phyloP scores from a whole-genome alignment of 176 grass and related monocot species.

The Calamus simplicifolius region DNA sequence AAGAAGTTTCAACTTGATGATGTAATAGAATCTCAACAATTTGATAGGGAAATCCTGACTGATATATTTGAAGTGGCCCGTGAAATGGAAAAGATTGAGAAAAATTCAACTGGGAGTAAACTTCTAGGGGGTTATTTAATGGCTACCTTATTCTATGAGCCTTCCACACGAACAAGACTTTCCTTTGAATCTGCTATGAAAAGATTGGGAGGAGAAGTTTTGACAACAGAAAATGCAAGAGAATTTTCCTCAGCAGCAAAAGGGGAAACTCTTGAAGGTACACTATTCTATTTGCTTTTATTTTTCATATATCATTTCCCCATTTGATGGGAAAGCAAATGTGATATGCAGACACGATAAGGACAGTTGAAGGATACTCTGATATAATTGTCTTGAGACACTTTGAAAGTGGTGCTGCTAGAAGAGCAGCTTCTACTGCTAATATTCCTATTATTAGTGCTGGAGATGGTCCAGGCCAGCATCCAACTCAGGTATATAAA shows the following conservation, averaged over 20 bases:
- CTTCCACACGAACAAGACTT: constrained; percentile 85
- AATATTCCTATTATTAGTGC: constrained; percentile 91
- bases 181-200: constrained; percentile 95
- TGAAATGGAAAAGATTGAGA: constrained; percentile 83
- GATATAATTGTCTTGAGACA: constrained; percentile 96
- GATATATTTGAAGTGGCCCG: constrained; percentile 83
- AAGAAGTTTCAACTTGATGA: constrained; percentile 46
- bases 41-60: constrained; percentile 53
- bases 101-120: constrained; percentile 32
- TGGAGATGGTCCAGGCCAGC: constrained; percentile 93
- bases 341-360: constrained; percentile 78
- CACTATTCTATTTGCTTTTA: too few species aligned
- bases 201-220: constrained; percentile 75
- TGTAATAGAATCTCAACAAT: constrained; percentile 91
- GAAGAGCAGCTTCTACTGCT: constrained; percentile 56
- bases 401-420: constrained; percentile 91
- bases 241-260: constrained; percentile 96
- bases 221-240: constrained; percentile 93
- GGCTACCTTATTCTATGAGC: constrained; percentile 98
- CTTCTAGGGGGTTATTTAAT: constrained; percentile 79
- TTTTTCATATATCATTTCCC: too few species aligned
- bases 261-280: constrained; percentile 95
- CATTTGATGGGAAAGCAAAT: background rate
- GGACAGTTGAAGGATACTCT: constrained; percentile 83
- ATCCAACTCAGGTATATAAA: constrained; percentile 73